These are phyloP conservation scores for Coemansia sp. DNA, from an alignment of 192 early-diverging fungal species.

Conservation along the genomic window DNA sequence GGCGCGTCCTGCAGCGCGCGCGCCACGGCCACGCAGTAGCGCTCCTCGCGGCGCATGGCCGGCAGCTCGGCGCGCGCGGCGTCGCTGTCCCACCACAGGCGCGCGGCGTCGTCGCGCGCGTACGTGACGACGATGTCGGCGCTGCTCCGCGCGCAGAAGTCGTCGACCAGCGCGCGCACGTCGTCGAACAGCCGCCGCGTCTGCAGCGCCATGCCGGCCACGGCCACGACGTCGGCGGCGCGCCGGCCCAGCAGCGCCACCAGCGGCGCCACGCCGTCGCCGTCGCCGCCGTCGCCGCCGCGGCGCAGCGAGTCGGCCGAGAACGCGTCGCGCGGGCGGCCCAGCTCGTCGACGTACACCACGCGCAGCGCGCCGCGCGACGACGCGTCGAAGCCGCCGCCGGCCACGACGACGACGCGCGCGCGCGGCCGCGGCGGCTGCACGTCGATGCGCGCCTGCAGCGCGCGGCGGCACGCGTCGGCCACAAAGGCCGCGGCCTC, in stretches of 20 bases:
- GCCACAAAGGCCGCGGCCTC: constrained; percentile 72
- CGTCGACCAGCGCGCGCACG: constrained; percentile 57
- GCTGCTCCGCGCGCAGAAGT: constrained; percentile 46
- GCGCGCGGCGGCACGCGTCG: constrained; percentile 57
- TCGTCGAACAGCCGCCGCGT: constrained; percentile 75
- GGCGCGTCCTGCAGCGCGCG: constrained; percentile 83
- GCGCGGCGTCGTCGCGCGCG: constrained; percentile 86
- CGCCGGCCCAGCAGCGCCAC: constrained; percentile 59
- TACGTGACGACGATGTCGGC: constrained; percentile 65
- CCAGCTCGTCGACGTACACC: constrained; percentile 74
- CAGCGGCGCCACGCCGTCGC: constrained; percentile 52
- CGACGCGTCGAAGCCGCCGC: constrained; percentile 49
- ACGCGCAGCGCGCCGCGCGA: constrained; percentile 54
- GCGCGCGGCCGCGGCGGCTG: constrained; percentile 13
- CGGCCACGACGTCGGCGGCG: constrained; percentile 73
- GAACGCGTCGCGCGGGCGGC: constrained; percentile 63
- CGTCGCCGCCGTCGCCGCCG: constrained; percentile 1
- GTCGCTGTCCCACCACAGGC: constrained; percentile 78
- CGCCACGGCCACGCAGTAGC: constrained; percentile 85
- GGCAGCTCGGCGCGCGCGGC: constrained; percentile 70
- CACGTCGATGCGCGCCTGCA: constrained; percentile 59
- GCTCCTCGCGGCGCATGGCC: constrained; percentile 62
- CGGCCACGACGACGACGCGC: constrained; percentile 44
- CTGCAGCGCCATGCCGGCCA: constrained; percentile 73
- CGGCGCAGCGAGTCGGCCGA: constrained; percentile 60